Base-by-base conservation (phyloP, 2,329 filamentous ascomycete species). In the Paraphaeosphaeria minitans region DNA sequence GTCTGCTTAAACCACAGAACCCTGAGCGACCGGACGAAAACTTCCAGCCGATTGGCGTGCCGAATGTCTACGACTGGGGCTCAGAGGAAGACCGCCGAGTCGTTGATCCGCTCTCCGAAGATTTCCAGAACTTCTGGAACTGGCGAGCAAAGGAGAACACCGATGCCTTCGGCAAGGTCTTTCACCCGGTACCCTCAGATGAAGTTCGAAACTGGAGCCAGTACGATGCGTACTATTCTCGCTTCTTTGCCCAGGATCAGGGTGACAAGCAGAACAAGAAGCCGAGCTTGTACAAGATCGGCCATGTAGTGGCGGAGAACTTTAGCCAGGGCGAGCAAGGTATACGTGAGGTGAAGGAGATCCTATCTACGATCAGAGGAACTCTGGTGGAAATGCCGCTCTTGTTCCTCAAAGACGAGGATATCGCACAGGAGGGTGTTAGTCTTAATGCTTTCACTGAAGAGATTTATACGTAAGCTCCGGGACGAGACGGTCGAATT, bases 381-480 rank as follows among this genome's bases (percentile, higher is more conserved):
- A 81, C 75, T 19, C 63, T 83, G 50, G 80, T 97, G 8, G 91
- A 97, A 81, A 97, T 97, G 93, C 92, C 93, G 29, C 81, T 97
- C 66, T 82, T 92, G 65, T 97, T 97, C 80, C 80, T 97, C 75
- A 89, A 89, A 68, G 90, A 93, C 35, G 85, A 92, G 69, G 93
- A 97, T 75, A 88, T 97, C 75, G 94, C 93, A 4, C 89, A 93
- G 82, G 86, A 92, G 66, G 92, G 93, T 0, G 68, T 96, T 69
- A 83, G 84, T 22, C 63, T 83, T 63, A 83, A 83, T 66, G 76
- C 78, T 22, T 74, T 81, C 57, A 82, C 80, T 1, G 80, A 81
- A 71, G 78, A 79, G 58, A 68, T 82, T 19, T 82, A 82, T 69
- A 82, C 80, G 24, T 82, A 66, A 59, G 31, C 1, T 22, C 9